Evolutionary conservation across 202 grass and related monocot species (phyloP).

Genomic region (Setaria italica): DNA sequence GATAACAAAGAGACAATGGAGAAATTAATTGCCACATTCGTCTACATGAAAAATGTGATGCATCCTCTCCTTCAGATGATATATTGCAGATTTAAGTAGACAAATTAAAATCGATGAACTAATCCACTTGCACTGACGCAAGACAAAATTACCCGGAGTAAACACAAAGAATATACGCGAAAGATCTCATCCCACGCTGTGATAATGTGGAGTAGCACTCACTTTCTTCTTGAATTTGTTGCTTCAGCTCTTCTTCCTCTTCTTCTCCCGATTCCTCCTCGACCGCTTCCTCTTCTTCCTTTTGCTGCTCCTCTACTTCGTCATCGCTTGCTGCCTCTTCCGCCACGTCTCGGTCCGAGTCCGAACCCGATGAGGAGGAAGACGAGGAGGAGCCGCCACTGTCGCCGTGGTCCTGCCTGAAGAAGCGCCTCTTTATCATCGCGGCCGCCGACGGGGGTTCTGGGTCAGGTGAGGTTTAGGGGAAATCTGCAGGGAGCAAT

Average conservation of each 20-base stretch:
- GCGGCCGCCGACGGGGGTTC: slow-evolving; percentile 6
- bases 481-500: not conserved
- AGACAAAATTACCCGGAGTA: slow-evolving; percentile 9
- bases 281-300: slow-evolving; percentile 2
- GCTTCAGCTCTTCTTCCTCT: slow-evolving; percentile 15
- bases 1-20: not conserved
- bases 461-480: slow-evolving; percentile 16
- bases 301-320: slow-evolving; percentile 40
- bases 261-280: slow-evolving; percentile 48
- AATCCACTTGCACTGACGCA: not conserved
- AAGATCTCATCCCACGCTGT: not conserved
- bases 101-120: not conserved
- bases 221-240: slow-evolving; percentile 30
- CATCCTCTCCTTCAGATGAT: not conserved
- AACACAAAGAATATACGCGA: not conserved
- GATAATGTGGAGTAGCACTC: slow-evolving; percentile 4
- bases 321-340: slow-evolving; percentile 46
- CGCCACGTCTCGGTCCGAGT: slow-evolving; percentile 19
- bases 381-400: slow-evolving; percentile 51
- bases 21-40: not conserved
- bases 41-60: slow-evolving; percentile 4
- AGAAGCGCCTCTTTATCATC: slow-evolving; percentile 91
- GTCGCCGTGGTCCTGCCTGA: slow-evolving; percentile 71
- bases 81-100: not conserved
- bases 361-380: slow-evolving; percentile 49